Percentiles rank a stretch among this genome's conserved stretches.
These are phyloP conservation scores for Rhodofomes roseus DNA, from an alignment of 1,284 basidiomycete genomes.

Conservation along the genomic window DNA sequence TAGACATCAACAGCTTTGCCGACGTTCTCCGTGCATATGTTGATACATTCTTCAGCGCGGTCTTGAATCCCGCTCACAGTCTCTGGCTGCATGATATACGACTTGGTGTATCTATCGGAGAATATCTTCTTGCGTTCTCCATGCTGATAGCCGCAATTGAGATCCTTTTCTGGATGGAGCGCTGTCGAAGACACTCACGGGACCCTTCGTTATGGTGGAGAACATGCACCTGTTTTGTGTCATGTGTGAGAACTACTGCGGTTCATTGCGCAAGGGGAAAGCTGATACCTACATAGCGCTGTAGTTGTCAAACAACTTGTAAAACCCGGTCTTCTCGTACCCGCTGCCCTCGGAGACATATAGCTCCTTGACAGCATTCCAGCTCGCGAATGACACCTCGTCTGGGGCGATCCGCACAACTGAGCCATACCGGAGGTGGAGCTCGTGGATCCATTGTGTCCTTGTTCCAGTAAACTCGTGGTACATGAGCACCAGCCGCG, in stretches of 20 bases:
- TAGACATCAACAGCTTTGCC: constrained; percentile 17
- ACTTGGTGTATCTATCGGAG: constrained; percentile 21
- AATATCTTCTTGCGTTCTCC: constrained; percentile 19
- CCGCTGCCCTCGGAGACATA: constrained; percentile 23
- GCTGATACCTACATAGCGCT: constrained; percentile 12
- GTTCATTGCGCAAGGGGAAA: background rate
- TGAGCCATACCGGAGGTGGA: constrained; percentile 24
- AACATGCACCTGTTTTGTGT: constrained; percentile 19
- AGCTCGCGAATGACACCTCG: constrained; percentile 24
- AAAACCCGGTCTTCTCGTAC: constrained; percentile 23
- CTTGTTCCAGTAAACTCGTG: constrained; percentile 16
- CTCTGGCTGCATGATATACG: constrained; percentile 17
- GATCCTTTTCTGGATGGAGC: background rate
- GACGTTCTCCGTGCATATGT: constrained; percentile 11
- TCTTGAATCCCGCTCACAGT: constrained; percentile 15
- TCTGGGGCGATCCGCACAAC: constrained; percentile 26
- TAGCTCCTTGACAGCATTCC: constrained; percentile 23
- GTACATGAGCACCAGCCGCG: constrained; percentile 22
- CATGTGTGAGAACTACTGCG: background rate
- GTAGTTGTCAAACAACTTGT: constrained; percentile 18
- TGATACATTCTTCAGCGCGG: constrained; percentile 14
- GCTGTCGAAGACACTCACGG: constrained; percentile 7
- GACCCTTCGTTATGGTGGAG: constrained; percentile 15
- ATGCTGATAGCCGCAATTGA: constrained; percentile 11
- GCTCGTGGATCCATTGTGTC: constrained; percentile 17